Percentiles rank a stretch among this genome's conserved stretches.
phyloP scores from a whole-genome alignment of 345 rosid genomes.

The Bruguiera parviflora region DNA sequence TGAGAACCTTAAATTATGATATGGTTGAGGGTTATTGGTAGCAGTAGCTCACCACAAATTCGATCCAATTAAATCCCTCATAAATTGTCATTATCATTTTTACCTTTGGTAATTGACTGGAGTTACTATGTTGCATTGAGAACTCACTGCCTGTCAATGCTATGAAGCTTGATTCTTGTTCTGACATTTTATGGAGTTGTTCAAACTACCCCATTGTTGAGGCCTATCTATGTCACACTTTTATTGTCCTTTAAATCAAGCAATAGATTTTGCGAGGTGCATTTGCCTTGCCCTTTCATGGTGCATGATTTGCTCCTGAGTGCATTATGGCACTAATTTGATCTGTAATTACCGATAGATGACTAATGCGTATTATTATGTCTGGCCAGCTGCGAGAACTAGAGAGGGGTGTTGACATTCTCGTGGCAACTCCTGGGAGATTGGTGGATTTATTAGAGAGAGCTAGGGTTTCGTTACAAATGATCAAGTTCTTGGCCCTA shows the following conservation, averaged over 20 bases:
- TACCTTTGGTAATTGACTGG: no score
- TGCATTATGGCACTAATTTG: no score
- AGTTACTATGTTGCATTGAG: no score
- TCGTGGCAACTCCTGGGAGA: conserved; percentile 99
- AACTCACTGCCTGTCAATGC: not conserved
- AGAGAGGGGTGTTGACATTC: conserved; percentile 96
- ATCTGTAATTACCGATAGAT: no score
- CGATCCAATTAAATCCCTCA: no score
- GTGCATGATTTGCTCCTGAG: not conserved
- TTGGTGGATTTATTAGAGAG: conserved; percentile 92
- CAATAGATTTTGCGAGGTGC: not conserved
- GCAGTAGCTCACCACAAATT: no score
- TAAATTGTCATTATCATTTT: no score
- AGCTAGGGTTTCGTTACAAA: conserved; percentile 89
- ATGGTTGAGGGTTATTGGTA: no score
- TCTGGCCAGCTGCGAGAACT: conserved; percentile 76
- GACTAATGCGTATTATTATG: not conserved
- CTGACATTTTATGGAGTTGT: not conserved
- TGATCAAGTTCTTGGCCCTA: conserved; percentile 85
- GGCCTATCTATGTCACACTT: not conserved
- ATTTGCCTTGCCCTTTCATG: not conserved
- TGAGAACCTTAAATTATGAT: no score
- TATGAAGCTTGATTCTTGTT: not conserved
- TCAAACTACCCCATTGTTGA: not conserved
- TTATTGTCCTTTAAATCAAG: not conserved